These are phyloP conservation scores for Inga oerstediana DNA, from an alignment of 306 rosid genomes.

Conservation along the genomic window DNA sequence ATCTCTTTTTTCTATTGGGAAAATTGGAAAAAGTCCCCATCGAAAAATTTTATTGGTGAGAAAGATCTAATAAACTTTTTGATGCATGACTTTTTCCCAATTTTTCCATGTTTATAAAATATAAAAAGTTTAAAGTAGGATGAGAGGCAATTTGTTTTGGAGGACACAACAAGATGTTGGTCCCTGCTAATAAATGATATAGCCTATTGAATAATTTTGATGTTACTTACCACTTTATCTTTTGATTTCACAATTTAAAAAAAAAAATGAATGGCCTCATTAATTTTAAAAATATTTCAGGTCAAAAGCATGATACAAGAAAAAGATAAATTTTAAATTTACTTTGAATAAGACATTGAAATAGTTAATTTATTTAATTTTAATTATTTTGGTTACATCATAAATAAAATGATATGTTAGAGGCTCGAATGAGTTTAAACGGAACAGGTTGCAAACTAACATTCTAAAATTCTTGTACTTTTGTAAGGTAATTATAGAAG, in stretches of 20 bases:
- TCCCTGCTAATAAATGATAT: neutral
- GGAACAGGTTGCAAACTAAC: neutral
- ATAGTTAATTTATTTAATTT: neutral
- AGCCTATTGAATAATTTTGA: neutral
- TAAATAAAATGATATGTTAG: neutral
- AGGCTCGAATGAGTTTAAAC: neutral
- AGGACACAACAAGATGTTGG: neutral
- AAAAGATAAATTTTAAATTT: neutral
- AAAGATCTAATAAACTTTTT: too few relatives aligned
- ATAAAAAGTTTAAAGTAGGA: neutral
- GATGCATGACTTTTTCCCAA: too few relatives aligned
- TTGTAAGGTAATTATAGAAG: neutral
- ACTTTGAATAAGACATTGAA: neutral
- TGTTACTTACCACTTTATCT: neutral
- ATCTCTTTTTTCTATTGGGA: too few relatives aligned
- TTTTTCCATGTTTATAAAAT: neutral
- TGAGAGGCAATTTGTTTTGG: neutral
- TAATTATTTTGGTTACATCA: neutral
- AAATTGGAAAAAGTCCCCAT: too few relatives aligned
- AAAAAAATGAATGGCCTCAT: too few relatives aligned
- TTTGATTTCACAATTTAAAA: neutral
- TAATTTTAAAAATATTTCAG: neutral
- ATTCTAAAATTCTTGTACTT: neutral
- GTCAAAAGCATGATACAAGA: neutral
- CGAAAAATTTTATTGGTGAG: too few relatives aligned